Conservation (phyloP, 805 yeast species). For the Starmerella roubikii region DNA sequence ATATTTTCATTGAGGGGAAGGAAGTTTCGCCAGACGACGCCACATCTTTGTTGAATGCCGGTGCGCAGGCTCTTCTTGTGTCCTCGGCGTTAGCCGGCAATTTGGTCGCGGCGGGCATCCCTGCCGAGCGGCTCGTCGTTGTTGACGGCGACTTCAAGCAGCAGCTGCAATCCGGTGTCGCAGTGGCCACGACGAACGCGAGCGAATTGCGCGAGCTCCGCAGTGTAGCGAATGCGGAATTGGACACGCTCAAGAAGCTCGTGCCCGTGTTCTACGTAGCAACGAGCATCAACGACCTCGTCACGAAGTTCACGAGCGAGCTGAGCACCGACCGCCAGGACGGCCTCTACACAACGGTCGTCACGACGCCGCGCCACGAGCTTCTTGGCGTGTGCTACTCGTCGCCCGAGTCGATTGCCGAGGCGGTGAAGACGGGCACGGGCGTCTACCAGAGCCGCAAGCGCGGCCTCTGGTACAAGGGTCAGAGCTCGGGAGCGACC, state of each 20-base stretch:
- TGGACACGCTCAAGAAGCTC: conserved; percentile 14
- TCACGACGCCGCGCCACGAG: conserved; percentile 52
- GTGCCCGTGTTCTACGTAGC: conserved; percentile 17
- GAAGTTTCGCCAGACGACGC: conserved; percentile 27
- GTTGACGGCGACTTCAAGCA: conserved; percentile 8
- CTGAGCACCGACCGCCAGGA: conserved; percentile 56
- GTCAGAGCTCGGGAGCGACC: conserved; percentile 91
- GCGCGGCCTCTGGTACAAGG: conserved; percentile 91
- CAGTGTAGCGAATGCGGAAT: conserved; percentile 8
- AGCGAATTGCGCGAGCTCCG: conserved; percentile 8
- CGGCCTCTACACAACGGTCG: conserved; percentile 73
- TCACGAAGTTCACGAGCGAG: conserved; percentile 4
- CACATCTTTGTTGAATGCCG: conserved; percentile 45
- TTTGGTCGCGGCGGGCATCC: conserved; percentile 37
- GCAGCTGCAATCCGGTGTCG: conserved; percentile 2
- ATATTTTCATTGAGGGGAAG: neutral
- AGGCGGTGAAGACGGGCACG: conserved; percentile 63
- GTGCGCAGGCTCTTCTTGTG: conserved; percentile 36
- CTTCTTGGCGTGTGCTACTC: conserved; percentile 88
- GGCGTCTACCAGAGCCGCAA: conserved; percentile 91
- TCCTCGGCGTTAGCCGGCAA: conserved; percentile 23
- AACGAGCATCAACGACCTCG: conserved; percentile 7
- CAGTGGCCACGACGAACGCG: conserved; percentile 7
- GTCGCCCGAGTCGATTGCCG: conserved; percentile 62
- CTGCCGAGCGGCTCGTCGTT: conserved; percentile 35